A percentile compares a stretch with the other conserved stretches of the same genome.
Conservation (phyloP, 2,329 filamentous ascomycete genomes). For the Diaporthe nobilis region DNA sequence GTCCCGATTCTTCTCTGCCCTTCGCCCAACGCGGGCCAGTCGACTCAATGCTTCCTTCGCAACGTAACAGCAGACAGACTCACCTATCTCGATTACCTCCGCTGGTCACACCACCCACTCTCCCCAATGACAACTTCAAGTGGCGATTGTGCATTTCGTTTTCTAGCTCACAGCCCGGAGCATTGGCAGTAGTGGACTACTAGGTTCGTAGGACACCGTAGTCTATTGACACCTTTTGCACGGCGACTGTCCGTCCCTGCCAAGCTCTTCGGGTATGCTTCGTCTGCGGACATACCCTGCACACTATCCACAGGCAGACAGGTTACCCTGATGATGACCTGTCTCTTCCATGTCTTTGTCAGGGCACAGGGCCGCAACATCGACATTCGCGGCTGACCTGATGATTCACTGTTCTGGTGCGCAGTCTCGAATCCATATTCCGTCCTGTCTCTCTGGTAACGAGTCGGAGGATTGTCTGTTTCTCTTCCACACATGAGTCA, state of each 20-base stretch:
- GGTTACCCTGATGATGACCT: neutral
- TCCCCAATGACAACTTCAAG: neutral
- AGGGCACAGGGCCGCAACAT: neutral
- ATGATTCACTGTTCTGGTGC: constrained; percentile 5
- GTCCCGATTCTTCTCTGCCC: neutral
- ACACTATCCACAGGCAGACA: neutral
- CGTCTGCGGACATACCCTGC: neutral
- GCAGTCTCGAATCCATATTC: constrained; percentile 11
- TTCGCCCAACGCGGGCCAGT: neutral
- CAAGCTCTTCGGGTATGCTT: neutral
- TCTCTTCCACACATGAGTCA: constrained; percentile 7
- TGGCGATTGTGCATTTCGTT: neutral
- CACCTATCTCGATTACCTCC: neutral
- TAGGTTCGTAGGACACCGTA: neutral
- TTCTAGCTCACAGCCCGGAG: neutral
- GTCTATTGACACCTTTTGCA: neutral
- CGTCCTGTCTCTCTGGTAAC: neutral
- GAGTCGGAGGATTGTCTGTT: constrained; percentile 17
- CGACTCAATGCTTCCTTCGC: neutral
- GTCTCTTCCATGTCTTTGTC: constrained; percentile 8
- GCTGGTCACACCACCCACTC: constrained; percentile 30
- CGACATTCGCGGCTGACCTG: constrained; percentile 23
- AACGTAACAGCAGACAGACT: constrained; percentile 18
- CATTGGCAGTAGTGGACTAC: neutral
- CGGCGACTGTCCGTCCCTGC: neutral